Percentiles rank a stretch among this genome's conserved stretches.
Evolutionary conservation across 192 early-diverging fungal genomes (phyloP).

Genomic region (Obelidium mucronatum): DNA sequence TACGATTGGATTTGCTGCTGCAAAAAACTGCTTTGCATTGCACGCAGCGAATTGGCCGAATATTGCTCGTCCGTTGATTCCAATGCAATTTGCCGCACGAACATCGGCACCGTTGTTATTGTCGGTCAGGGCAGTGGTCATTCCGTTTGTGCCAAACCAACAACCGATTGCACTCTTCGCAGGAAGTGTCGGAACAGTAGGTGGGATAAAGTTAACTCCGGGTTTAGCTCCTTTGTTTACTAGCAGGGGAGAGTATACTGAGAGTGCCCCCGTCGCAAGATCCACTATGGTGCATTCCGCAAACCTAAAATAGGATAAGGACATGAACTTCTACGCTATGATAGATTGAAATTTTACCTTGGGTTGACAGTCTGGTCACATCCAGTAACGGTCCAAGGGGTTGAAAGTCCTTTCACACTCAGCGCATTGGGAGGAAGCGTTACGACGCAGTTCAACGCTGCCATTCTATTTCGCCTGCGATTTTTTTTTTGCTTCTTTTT

Average conservation of each 20-base stretch:
- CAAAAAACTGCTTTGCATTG: constrained; percentile 46
- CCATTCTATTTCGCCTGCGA: no score
- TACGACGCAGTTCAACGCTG: constrained; percentile 28
- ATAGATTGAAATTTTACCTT: constrained; percentile 5
- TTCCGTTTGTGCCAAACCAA: constrained; percentile 53
- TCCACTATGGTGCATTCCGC: constrained; percentile 47
- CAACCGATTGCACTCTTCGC: constrained; percentile 41
- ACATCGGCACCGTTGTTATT: constrained; percentile 39
- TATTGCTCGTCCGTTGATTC: constrained; percentile 19
- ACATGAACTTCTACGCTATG: neutral
- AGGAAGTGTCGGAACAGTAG: constrained; percentile 44
- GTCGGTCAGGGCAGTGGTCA: constrained; percentile 40
- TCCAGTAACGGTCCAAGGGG: constrained; percentile 35
- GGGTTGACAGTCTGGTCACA: constrained; percentile 41
- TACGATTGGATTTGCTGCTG: constrained; percentile 23
- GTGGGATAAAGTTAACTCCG: constrained; percentile 35
- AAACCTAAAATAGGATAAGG: constrained; percentile 28
- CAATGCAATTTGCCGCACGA: constrained; percentile 44
- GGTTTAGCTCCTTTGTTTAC: constrained; percentile 43
- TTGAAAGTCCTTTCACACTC: constrained; percentile 27
- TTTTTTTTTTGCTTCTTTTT: no score
- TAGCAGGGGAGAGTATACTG: constrained; percentile 46
- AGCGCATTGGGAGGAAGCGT: constrained; percentile 35
- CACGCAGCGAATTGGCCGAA: constrained; percentile 55
- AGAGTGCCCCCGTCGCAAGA: constrained; percentile 38